phyloP scores from a whole-genome alignment of 2,329 filamentous ascomycete genomes.

The Waltergamsia citrina region DNA sequence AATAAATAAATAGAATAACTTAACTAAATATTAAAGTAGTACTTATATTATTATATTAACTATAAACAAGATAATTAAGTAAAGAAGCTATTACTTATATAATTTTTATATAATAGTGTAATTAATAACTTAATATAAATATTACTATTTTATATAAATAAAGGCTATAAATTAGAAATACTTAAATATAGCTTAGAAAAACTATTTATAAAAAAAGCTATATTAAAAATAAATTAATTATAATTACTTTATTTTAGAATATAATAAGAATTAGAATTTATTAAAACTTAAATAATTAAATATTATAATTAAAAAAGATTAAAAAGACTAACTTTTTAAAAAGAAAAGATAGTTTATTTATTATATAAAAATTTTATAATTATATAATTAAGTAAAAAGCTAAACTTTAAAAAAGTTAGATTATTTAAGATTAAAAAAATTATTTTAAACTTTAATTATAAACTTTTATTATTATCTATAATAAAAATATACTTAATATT shows the following conservation, averaged over 20 bases:
- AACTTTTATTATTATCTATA: slow-evolving; percentile 6
- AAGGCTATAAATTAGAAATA: slow-evolving; percentile 4
- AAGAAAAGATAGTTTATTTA: slow-evolving; percentile 6
- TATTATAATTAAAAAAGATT: slow-evolving; percentile 9
- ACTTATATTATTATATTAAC: slow-evolving; percentile 4
- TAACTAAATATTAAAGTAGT: slow-evolving; percentile 3
- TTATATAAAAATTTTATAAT: slow-evolving; percentile 5
- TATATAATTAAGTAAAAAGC: slow-evolving; percentile 5
- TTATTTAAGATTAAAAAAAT: slow-evolving; percentile 8
- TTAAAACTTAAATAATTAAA: slow-evolving; percentile 6
- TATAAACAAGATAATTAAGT: slow-evolving; percentile 5
- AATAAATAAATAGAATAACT: slow-evolving; percentile 4
- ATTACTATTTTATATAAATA: slow-evolving; percentile 5
- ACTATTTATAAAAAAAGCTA: slow-evolving; percentile 4
- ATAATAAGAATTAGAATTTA: slow-evolving; percentile 6
- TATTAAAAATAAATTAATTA: slow-evolving; percentile 5
- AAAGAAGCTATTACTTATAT: background rate
- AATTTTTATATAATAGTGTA: slow-evolving; percentile 4
- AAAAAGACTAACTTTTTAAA: slow-evolving; percentile 7
- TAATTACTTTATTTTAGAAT: slow-evolving; percentile 5
- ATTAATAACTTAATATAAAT: slow-evolving; percentile 1
- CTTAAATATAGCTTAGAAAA: background rate
- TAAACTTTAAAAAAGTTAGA: slow-evolving; percentile 10
- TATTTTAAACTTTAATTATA: slow-evolving; percentile 10
- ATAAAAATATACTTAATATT: slow-evolving; percentile 9